Evolutionary conservation across 306 rosid species (phyloP), one percentile per base, ranked within the genome.

Genomic region (Adenanthera pavonina): DNA sequence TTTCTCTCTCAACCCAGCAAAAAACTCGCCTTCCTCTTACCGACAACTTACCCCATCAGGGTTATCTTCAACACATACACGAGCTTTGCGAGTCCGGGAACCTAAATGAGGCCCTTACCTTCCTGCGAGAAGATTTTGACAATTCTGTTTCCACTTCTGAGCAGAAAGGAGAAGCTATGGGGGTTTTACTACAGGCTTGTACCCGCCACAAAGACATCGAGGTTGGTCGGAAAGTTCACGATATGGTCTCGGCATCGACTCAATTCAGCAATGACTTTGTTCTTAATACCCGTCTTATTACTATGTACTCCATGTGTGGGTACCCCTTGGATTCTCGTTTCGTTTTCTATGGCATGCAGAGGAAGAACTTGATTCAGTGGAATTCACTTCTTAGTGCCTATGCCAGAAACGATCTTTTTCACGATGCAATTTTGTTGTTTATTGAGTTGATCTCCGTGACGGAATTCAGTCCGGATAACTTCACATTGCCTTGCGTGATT

Each of bases 321-420:
- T 89, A 73, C 46, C 91, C 92, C 16, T 52, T 16, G 16, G 97
- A 90, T 33, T 89, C 92, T 14, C 92, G 88, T 56, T 57, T 41
- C 9, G 91, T 86, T 30, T 94, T 94, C 72, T 86, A 89, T 3
- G 80, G 84, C 5, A 67, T 86, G 7, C 52, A 12, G 82, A 82
- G 44, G 44, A 94, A 83, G 88, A 87, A 90, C 70, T 76, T 90
- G 69, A 84, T 88, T 9, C 84, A 77, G 49, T 92, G 93, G 92
- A 94, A 94, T 78, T 95, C 98, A 49, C 94, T 94, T 61, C 51
- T 91, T 20, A 94, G 97, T 75, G 88, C 86, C 36, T 92, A 89
- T 72, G 40, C 83, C 1, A 87, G 87, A 49, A 94, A 94, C 77
- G 81, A 79, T 69, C 97, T 94, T 38, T 83, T 81, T 75, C 75